These are phyloP conservation scores for Argentina anserina DNA, from an alignment of 306 rosid genomes.

Conservation along the genomic window DNA sequence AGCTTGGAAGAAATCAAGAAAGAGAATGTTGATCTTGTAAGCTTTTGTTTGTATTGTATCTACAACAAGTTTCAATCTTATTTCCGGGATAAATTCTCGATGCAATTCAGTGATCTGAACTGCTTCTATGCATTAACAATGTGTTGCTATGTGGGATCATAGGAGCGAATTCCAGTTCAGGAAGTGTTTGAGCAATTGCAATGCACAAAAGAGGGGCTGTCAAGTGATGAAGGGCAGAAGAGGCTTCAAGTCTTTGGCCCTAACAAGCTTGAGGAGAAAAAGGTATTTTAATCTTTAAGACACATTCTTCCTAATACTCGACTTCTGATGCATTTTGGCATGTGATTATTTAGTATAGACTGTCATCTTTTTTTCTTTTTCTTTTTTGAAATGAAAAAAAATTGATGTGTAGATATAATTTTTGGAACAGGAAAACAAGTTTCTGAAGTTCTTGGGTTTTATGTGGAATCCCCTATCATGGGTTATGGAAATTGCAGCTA, in stretches of 20 bases:
- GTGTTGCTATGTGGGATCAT: background rate
- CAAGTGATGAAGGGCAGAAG: conserved; percentile 61
- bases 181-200: conserved; percentile 78
- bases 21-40: conserved; percentile 70
- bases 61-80: background rate
- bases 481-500: conserved; percentile 92
- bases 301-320: background rate
- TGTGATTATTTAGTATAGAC: too few relatives aligned
- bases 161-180: conserved; percentile 76
- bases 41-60: background rate
- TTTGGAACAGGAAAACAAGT: conserved; percentile 59
- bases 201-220: conserved; percentile 71
- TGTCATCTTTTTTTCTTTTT: background rate
- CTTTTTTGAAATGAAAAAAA: too few relatives aligned
- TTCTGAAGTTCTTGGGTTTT: conserved; percentile 78
- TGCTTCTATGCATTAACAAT: background rate
- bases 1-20: conserved; percentile 72
- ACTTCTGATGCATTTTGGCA: too few relatives aligned
- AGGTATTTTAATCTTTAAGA: conserved; percentile 27
- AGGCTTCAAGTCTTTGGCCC: conserved; percentile 74
- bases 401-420: background rate
- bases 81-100: background rate
- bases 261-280: conserved; percentile 80
- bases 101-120: background rate
- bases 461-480: conserved; percentile 98